Evolutionary conservation across 108 stramenopile species (phyloP).

Genomic region (Nannochloropsis gaditana): DNA sequence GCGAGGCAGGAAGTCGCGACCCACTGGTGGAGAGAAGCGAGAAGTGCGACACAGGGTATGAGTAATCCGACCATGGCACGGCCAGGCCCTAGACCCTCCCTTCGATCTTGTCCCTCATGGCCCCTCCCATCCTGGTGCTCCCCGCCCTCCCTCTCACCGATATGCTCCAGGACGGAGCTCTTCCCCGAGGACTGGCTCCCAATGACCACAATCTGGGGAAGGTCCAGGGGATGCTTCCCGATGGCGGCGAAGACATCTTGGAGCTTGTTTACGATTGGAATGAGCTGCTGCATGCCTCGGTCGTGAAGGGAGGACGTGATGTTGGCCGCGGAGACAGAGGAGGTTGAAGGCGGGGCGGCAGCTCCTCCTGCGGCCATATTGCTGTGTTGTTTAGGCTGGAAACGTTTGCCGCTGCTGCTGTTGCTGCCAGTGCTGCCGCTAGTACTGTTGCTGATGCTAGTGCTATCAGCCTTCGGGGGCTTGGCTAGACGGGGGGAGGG

Average conservation of each 20-base stretch:
- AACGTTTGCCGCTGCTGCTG: not conserved
- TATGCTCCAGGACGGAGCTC: slow-evolving; percentile 86
- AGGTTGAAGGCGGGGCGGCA: not conserved
- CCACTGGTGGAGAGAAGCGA: slow-evolving; percentile 40
- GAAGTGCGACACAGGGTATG: not conserved
- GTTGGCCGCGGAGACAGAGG: not conserved
- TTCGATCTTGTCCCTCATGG: not conserved
- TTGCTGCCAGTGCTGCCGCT: not conserved
- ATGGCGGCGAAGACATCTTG: slow-evolving; percentile 96
- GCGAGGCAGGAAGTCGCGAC: slow-evolving; percentile 82
- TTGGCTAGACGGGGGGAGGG: not conserved
- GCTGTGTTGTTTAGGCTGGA: not conserved
- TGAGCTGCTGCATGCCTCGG: slow-evolving; percentile 84
- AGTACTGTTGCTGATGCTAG: not conserved
- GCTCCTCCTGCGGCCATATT: slow-evolving; percentile 16
- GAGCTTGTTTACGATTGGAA: slow-evolving; percentile 95
- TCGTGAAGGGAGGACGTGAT: not conserved
- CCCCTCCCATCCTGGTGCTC: not conserved
- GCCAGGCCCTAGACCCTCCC: not conserved
- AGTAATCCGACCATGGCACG: not conserved
- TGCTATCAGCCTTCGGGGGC: not conserved
- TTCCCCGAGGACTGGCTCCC: slow-evolving; percentile 86
- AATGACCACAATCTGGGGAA: slow-evolving; percentile 94
- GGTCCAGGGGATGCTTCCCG: slow-evolving; percentile 77
- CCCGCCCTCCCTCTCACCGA: slow-evolving; percentile 53